Conservation (phyloP, 2,329 filamentous ascomycete genomes). For the Parascedosporium putredinis region DNA sequence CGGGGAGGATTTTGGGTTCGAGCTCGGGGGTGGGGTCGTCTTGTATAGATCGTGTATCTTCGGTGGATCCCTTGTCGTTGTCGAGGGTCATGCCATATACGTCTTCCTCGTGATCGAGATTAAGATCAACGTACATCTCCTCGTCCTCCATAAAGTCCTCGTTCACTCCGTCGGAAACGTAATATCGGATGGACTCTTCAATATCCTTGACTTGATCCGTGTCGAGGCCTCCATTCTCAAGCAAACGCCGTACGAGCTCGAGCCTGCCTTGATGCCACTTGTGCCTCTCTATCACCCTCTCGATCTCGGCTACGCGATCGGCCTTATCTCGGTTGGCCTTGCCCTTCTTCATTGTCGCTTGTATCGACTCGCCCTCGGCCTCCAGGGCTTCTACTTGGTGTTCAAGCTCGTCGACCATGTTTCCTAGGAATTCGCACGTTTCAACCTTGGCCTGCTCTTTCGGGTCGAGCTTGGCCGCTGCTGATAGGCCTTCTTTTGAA, state of each 20-base stretch:
- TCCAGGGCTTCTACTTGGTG: conserved; percentile 88
- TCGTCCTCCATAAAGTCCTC: conserved; percentile 92
- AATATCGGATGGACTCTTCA: conserved; percentile 89
- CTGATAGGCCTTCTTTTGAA: conserved; percentile 92
- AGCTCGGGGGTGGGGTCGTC: conserved; percentile 60
- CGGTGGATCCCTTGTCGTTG: conserved; percentile 82
- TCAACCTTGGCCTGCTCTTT: conserved; percentile 93
- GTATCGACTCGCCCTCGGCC: conserved; percentile 77
- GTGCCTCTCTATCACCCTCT: conserved; percentile 76
- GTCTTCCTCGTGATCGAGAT: conserved; percentile 85
- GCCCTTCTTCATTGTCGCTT: conserved; percentile 86
- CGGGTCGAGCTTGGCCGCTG: conserved; percentile 88
- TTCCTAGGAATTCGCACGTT: conserved; percentile 72
- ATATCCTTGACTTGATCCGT: conserved; percentile 77
- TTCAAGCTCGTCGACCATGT: conserved; percentile 85
- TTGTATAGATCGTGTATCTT: conserved; percentile 85
- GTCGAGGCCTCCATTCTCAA: conserved; percentile 90
- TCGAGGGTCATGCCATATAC: conserved; percentile 72
- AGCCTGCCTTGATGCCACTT: conserved; percentile 94
- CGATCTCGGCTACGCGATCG: conserved; percentile 79
- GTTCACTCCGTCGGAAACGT: conserved; percentile 81
- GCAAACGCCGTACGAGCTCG: conserved; percentile 76
- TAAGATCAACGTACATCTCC: conserved; percentile 86
- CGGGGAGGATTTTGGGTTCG: conserved; percentile 25
- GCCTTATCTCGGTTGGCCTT: conserved; percentile 78